A percentile compares a stretch with the other conserved stretches of the same genome.
Conservation (phyloP, 176 grass and related monocot genomes). For the Dendrocalamus sinicus region DNA sequence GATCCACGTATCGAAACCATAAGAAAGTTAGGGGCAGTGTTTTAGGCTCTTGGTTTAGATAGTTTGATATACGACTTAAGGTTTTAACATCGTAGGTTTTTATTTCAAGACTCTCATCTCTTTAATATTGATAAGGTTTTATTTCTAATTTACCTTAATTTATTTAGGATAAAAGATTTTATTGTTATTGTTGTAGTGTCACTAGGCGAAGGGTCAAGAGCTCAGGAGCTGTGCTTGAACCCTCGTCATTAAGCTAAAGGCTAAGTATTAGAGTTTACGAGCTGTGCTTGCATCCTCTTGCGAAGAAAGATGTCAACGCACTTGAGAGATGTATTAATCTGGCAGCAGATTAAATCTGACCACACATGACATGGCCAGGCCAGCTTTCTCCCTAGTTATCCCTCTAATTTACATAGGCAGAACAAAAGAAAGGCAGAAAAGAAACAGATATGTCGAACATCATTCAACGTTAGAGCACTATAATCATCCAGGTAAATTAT, state of each 20-base stretch:
- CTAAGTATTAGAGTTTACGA: neutral
- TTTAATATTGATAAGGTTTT: too few relatives aligned
- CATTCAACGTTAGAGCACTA: neutral
- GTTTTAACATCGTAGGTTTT: too few relatives aligned
- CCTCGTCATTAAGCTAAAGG: neutral
- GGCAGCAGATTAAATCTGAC: neutral
- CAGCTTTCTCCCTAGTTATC: neutral
- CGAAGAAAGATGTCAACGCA: neutral
- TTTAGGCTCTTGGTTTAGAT: too few relatives aligned
- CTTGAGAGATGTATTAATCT: neutral
- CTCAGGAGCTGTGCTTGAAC: constrained; percentile 21
- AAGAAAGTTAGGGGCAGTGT: too few relatives aligned
- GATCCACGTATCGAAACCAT: too few relatives aligned
- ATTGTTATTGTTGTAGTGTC: neutral
- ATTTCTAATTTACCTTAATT: too few relatives aligned
- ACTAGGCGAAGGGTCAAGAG: constrained; percentile 22
- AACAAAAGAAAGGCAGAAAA: neutral
- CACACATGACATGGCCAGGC: neutral
- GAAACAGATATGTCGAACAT: neutral
- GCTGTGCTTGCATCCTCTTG: neutral
- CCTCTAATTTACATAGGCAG: neutral
- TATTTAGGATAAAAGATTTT: too few relatives aligned
- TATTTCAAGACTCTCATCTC: too few relatives aligned
- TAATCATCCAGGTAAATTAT: constrained; percentile 16
- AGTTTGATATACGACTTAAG: too few relatives aligned